phyloP scores from a whole-genome alignment of 2,329 filamentous ascomycete species.

The Metarhizium rileyi region DNA sequence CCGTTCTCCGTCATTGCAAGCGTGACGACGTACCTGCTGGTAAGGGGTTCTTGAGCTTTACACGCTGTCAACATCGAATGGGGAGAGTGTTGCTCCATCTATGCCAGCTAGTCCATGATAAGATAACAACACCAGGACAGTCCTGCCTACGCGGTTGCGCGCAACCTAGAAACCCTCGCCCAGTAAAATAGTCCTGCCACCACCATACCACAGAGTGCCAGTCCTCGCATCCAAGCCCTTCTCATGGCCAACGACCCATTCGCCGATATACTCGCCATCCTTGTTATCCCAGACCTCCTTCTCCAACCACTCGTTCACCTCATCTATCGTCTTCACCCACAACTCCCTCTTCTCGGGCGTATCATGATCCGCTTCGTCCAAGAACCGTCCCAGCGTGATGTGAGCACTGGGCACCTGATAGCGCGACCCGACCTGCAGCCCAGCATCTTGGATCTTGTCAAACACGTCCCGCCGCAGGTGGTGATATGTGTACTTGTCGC shows the following conservation, averaged over 20 bases:
- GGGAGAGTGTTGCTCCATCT: no score
- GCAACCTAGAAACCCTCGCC: conserved; percentile 48
- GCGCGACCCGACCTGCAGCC: conserved; percentile 62
- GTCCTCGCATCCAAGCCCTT: conserved; percentile 66
- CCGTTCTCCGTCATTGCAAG: no score
- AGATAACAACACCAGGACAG: neutral
- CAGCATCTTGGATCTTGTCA: conserved; percentile 46
- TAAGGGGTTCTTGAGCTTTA: no score
- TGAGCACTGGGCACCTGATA: conserved; percentile 88
- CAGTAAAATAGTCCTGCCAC: conserved; percentile 57
- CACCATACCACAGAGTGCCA: conserved; percentile 81
- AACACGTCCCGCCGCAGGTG: conserved; percentile 78
- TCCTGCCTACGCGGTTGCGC: neutral
- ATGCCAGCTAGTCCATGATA: neutral
- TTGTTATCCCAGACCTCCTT: conserved; percentile 56
- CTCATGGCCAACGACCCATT: conserved; percentile 85
- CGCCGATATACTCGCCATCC: conserved; percentile 40
- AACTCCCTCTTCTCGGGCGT: conserved; percentile 45
- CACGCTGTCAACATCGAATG: no score
- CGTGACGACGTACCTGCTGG: no score
- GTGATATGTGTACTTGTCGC: conserved; percentile 75
- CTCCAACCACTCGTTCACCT: conserved; percentile 67
- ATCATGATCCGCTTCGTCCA: conserved; percentile 55
- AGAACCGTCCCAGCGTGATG: conserved; percentile 76
- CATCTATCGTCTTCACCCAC: conserved; percentile 64